Percentiles rank a stretch among this genome's conserved stretches.
phyloP scores from a whole-genome alignment of 1,139 yeast genomes.

The Yamadazyma membranifaciens region DNA sequence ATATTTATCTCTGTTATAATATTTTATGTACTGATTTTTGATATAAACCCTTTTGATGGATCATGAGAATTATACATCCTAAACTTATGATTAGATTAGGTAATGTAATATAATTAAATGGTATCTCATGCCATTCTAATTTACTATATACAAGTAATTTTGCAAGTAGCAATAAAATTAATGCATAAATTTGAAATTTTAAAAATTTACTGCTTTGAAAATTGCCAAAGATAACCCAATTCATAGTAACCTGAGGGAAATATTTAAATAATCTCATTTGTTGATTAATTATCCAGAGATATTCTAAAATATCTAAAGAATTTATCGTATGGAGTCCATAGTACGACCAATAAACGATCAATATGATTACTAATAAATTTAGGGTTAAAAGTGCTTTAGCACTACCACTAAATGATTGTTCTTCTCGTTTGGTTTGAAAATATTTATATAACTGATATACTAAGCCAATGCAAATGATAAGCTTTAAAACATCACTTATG shows the following conservation, averaged over 20 bases:
- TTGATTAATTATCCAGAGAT: constrained; percentile 26
- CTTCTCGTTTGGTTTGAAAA: constrained; percentile 18
- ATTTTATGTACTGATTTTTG: background rate
- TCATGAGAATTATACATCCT: constrained; percentile 6
- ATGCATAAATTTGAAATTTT: constrained; percentile 5
- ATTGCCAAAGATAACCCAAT: constrained; percentile 19
- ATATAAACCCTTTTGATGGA: constrained; percentile 5
- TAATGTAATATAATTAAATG: constrained; percentile 21
- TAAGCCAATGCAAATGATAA: constrained; percentile 13
- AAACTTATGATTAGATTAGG: constrained; percentile 6
- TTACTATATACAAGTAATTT: constrained; percentile 3
- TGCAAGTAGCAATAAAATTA: constrained; percentile 4
- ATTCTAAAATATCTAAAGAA: constrained; percentile 28
- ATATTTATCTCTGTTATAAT: background rate
- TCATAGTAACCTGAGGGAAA: constrained; percentile 30
- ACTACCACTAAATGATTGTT: constrained; percentile 24
- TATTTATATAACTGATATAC: constrained; percentile 19
- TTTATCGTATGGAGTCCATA: constrained; percentile 6
- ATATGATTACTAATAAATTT: constrained; percentile 10
- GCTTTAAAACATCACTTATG: constrained; percentile 16
- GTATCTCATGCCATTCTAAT: constrained; percentile 23
- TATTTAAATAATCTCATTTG: constrained; percentile 15
- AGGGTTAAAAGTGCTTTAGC: constrained; percentile 11
- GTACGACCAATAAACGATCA: constrained; percentile 1
- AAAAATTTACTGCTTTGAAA: constrained; percentile 7